Evolutionary conservation across 2,329 filamentous ascomycete genomes (phyloP).

Genomic region (Raffaelea arxii): DNA sequence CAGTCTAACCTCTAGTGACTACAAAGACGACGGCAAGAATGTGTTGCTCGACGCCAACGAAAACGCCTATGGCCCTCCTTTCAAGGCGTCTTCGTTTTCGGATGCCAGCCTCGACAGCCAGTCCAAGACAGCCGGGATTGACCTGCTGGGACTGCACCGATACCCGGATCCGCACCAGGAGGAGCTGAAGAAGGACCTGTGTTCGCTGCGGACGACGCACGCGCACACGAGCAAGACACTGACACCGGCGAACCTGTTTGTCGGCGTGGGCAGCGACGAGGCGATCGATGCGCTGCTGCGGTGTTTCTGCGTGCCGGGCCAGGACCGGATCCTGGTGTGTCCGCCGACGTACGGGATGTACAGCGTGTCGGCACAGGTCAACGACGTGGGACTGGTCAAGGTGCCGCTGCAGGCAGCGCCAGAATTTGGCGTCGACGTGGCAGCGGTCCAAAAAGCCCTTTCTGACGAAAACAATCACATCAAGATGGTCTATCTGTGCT

Average conservation of each 20-base stretch:
- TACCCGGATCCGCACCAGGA: conserved; percentile 95
- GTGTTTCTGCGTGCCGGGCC: conserved; percentile 81
- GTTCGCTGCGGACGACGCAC: conserved; percentile 78
- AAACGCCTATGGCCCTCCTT: conserved; percentile 84
- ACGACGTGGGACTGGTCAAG: conserved; percentile 78
- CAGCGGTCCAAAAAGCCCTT: conserved; percentile 57
- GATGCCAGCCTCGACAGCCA: conserved; percentile 85
- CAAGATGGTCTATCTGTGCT: conserved; percentile 89
- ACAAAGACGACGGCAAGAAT: conserved; percentile 96
- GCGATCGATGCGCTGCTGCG: conserved; percentile 90
- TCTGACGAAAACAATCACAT: conserved; percentile 41
- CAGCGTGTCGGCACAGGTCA: conserved; percentile 83
- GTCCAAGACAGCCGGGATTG: conserved; percentile 49
- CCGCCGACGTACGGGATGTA: conserved; percentile 99
- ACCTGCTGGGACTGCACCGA: conserved; percentile 76
- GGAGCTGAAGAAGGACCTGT: conserved; percentile 77
- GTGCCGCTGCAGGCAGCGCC: conserved; percentile 70
- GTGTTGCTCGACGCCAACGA: conserved; percentile 96
- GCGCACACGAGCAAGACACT: conserved; percentile 65
- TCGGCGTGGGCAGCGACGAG: conserved; percentile 93
- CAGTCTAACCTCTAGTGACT: conserved; percentile 57
- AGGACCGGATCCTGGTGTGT: conserved; percentile 86
- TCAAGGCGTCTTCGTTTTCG: conserved; percentile 50
- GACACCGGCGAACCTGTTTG: conserved; percentile 76
- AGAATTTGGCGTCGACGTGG: conserved; percentile 63